Base-by-base conservation (phyloP, 2,329 filamentous ascomycete genomes). In the Domatiomyces catenatus region DNA sequence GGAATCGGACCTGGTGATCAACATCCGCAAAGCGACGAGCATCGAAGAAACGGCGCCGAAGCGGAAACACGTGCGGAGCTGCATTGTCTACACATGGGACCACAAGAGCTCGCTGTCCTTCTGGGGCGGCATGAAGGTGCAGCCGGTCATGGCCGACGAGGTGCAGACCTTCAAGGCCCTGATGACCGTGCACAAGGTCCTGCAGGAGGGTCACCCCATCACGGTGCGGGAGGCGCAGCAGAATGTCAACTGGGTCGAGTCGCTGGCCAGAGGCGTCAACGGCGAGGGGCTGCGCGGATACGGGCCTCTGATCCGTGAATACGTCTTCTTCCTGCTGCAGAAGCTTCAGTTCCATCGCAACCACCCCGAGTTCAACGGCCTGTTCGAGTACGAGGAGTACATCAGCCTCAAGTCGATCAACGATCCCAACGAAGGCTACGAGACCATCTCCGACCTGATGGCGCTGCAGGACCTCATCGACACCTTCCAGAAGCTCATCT, bases 51-150 rank as follows among this genome's bases (percentile, higher is more conserved):
- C 62, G 77, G 78, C 58, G 3, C 58, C 58, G 18, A 59, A 59
- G 42, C 51, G 77, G 54, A 98, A 98, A 71, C 92, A 98, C 84
- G 92, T 98, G 52, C 86, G 92, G 64, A 88, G 85, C 67, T 94
- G 87, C 65, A 98, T 98, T 62, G 90, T 98, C 45, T 96, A 96
- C 69, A 96, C 90, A 52, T 98, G 92, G 92, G 92, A 98, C 70
- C 88, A 98, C 73, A 93, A 94, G 72, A 94, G 84, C 58, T 94
- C 89, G 43, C 76, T 81, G 65, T 86, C 89, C 64, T 98, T 98
- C 68, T 98, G 92, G 92, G 81, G 86, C 51, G 90, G 89, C 65
- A 93, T 98, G 77, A 98, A 98, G 80, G 62, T 58, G 17, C 90
- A 96, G 71, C 92, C 92, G n/a, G 88, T 98, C 63, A 79, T 96